Evolutionary conservation across 140 eudicot species (phyloP), one percentile per base, ranked within the genome.

Genomic region (Anethum foeniculum): DNA sequence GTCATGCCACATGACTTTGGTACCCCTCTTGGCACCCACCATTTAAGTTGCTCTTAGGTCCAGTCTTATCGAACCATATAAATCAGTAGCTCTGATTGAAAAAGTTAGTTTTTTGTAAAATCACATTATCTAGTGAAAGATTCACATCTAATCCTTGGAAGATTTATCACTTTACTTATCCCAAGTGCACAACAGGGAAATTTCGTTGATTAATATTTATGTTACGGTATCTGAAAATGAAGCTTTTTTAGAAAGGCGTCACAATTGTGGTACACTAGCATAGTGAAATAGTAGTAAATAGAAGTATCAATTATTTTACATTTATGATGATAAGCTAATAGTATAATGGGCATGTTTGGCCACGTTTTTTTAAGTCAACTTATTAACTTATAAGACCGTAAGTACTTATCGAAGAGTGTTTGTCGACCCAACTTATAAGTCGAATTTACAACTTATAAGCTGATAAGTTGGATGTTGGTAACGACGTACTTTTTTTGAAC

Each of bases 51-150:
- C 4, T 58, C 3, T 10, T n/a, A 30, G 69, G 69, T n/a, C 34
- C 5, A n/a, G 3, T 9, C 32, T 60, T n/a, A 23, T 58, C 32
- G 0, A 10, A 25, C 69, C 25, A 58, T 23, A 25, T 60, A 25
- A 60, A 60, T 25, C 34, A 62, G 36, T 4, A 62, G 71, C 34
- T 62, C 71, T 62, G 36, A 62, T 60, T 23, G 69, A 16, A 9
- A n/a, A 34, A 60, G 34, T 10, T 58, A 9, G 32, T 58, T 58
- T n/a, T 39, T 60, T 60, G 68, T n/a, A 58, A 58, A 58, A 1
- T 60, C 34, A 60, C 69, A 60, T 60, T n/a, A 60, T 60, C 68
- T 58, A n/a, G 30, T 58, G 30, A n/a, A 58, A 58, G 67, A 60
- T 60, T 13, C 15, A 60, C 34, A 60, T n/a, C 34, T n/a, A 54